Base-by-base conservation (phyloP, 2,329 filamentous ascomycete genomes). In the Alternaria metachromatica region DNA sequence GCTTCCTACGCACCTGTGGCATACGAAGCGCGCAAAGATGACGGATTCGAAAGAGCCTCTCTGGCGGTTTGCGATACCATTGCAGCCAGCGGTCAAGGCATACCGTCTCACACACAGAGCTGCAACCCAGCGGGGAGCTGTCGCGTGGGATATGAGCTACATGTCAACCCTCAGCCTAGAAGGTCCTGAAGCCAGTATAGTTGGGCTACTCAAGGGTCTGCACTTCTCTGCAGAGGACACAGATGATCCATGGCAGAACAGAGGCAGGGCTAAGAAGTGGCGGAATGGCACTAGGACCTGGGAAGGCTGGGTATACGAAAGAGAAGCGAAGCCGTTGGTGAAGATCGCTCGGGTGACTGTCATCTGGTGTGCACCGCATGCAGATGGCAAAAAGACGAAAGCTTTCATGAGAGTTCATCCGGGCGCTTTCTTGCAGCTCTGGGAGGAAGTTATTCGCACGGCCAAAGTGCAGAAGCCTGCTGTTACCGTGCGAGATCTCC, bases 81-180 rank as follows among this genome's bases (percentile, higher is more conserved):
- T 97, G 67, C 93, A 92, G 5, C 93, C 95, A 0, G 96, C 92
- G 26, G 90, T 93, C 76, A 99, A 99, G 83, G 90, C 91, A 55
- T 97, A 97, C 77, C 86, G 96, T 55, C 89, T 93, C 49, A 96
- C 93, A 0, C 94, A 98, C 82, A 89, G 94, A 67, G 90, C 93
- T 21, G 88, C 89, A 56, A 89, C 89, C 26, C 86, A 90, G 56
- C 88, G 90, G 68, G 94, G 96, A 6, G 91, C 91, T 21, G 84
- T 98, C 46, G 90, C 90, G 1, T 98, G 95, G 94, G 96, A 99
- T 80, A 92, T 89, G 84, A 98, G 94, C 78, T 99, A 97, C 77
- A 91, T 96, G 83, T 92, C 92, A 70, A 97, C 93, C 1, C 91
- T 98, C 68, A 87, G 90, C 13, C 77, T 98, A 4, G 89, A 90